These are phyloP conservation scores for Suzukiozyma palmioleophila DNA, from an alignment of 1,139 yeast species.

Conservation along the genomic window DNA sequence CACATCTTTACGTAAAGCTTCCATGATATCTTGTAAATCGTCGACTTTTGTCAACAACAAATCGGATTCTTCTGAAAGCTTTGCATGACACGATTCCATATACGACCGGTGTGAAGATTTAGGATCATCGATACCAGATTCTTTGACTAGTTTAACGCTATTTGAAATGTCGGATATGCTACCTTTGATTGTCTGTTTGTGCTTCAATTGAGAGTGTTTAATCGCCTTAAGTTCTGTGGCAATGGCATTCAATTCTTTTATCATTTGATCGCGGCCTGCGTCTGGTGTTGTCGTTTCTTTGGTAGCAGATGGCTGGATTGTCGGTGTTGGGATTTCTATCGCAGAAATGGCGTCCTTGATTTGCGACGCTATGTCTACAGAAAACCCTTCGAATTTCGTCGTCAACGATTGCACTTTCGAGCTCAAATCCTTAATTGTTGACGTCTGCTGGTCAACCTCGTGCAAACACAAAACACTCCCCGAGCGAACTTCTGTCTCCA, in stretches of 20 bases:
- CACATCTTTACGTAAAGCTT: constrained; percentile 85
- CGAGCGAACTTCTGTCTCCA: constrained; percentile 49
- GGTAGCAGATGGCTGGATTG: constrained; percentile 1
- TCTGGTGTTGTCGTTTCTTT: constrained; percentile 1
- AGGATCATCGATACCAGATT: constrained; percentile 35
- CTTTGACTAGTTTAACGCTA: constrained; percentile 48
- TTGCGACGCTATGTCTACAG: constrained; percentile 19
- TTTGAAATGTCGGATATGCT: constrained; percentile 42
- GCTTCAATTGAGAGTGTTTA: constrained; percentile 52
- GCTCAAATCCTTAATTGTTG: constrained; percentile 14
- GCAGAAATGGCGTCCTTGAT: constrained; percentile 20
- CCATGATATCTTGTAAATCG: constrained; percentile 88
- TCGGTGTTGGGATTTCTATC: constrained; percentile 18
- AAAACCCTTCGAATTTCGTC: constrained; percentile 23
- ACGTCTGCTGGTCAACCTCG: constrained; percentile 25
- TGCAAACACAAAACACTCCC: constrained; percentile 61
- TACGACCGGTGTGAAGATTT: constrained; percentile 56
- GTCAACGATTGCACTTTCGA: constrained; percentile 27
- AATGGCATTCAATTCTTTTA: constrained; percentile 17
- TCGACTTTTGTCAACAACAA: constrained; percentile 73
- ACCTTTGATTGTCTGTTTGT: constrained; percentile 38
- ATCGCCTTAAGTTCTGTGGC: constrained; percentile 59
- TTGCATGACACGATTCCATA: constrained; percentile 73
- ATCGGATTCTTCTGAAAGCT: constrained; percentile 76
- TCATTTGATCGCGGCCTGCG: constrained; percentile 6